Conservation (phyloP, 192 early-diverging fungal genomes). For the Coemansia sp. region DNA sequence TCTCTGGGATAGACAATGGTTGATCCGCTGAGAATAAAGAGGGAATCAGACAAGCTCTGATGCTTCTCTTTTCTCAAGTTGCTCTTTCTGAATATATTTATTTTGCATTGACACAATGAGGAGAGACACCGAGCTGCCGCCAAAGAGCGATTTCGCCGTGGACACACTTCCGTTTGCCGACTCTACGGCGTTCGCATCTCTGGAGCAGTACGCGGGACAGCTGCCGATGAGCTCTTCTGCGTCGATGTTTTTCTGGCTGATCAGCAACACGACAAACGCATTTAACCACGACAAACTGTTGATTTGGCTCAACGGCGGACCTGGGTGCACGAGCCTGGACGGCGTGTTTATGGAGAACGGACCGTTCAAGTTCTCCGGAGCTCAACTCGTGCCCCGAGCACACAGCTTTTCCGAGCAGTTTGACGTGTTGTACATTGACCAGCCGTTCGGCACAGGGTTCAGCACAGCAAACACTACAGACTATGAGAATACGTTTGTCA, state of each 20-base stretch:
- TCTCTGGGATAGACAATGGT: background rate
- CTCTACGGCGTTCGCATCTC: slow-evolving; percentile 23
- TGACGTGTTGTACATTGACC: slow-evolving; percentile 61
- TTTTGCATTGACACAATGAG: slow-evolving; percentile 2
- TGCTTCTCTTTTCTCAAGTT: background rate
- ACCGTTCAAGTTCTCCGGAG: slow-evolving; percentile 55
- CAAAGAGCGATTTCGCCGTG: slow-evolving; percentile 28
- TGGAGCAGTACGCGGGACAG: slow-evolving; percentile 49
- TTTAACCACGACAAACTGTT: slow-evolving; percentile 55
- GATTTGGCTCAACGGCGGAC: slow-evolving; percentile 69
- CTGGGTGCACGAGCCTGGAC: slow-evolving; percentile 63
- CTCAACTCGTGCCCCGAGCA: slow-evolving; percentile 31
- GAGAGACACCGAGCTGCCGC: background rate
- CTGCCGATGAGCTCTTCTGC: slow-evolving; percentile 41
- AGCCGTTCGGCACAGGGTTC: slow-evolving; percentile 68
- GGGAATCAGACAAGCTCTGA: background rate
- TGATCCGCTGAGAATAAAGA: background rate
- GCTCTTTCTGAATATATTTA: background rate
- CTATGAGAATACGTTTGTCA: slow-evolving; percentile 34
- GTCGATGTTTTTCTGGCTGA: slow-evolving; percentile 57
- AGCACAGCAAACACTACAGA: slow-evolving; percentile 17
- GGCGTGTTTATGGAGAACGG: slow-evolving; percentile 71
- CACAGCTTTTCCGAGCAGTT: slow-evolving; percentile 52
- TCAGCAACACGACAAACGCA: slow-evolving; percentile 51
- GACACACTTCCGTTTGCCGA: slow-evolving; percentile 39